Conservation (phyloP, 139 green algal genomes). For the Chlorella sp. region DNA sequence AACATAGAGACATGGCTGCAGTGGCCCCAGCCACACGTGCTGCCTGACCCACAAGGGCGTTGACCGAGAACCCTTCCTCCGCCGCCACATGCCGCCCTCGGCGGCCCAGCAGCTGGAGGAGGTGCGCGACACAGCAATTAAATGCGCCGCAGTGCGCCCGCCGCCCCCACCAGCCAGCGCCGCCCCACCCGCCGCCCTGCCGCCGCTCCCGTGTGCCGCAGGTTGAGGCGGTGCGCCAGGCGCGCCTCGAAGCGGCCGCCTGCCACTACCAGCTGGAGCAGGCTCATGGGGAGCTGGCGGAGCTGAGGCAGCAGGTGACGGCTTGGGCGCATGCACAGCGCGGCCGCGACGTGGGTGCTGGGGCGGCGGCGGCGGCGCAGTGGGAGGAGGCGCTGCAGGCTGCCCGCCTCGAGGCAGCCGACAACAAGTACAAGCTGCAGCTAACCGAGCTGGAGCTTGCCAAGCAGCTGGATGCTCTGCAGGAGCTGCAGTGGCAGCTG, state of each 20-base stretch:
- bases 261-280: conserved; percentile 45
- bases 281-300: conserved; percentile 48
- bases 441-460: conserved; percentile 24
- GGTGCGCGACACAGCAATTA: neutral
- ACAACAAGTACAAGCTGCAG: conserved; percentile 1
- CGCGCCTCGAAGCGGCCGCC: conserved; percentile 36
- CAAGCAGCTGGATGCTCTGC: conserved; percentile 56
- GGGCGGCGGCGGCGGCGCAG: neutral
- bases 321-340: neutral
- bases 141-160: neutral
- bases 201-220: conserved; percentile 33
- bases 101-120: neutral
- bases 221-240: conserved; percentile 68
- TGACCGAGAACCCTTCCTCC: neutral
- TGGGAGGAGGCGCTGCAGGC: neutral
- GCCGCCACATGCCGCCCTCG: neutral
- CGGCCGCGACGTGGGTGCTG: neutral
- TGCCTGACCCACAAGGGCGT: neutral
- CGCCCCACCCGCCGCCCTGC: no score
- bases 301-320: conserved; percentile 38
- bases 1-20: no score
- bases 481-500: conserved; percentile 67
- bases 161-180: neutral
- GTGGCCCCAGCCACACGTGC: no score
- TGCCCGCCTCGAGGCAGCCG: conserved; percentile 8